These are phyloP conservation scores for Calonectria henricotiae DNA, from an alignment of 2,329 filamentous ascomycete genomes.

Conservation along the genomic window DNA sequence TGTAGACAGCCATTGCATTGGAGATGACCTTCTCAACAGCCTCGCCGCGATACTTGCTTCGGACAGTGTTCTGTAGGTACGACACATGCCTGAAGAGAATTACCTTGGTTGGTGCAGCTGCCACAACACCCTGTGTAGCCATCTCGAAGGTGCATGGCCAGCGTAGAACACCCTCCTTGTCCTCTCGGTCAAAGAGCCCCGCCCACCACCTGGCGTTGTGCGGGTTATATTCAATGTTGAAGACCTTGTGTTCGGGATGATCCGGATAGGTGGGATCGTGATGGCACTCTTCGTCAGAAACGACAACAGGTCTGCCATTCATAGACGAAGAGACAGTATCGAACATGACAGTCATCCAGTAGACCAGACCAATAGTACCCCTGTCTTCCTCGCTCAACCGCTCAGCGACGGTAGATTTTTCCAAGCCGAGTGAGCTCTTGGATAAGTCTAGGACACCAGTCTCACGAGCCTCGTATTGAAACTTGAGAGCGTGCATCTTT, in stretches of 20 bases:
- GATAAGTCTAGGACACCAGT: conserved; percentile 49
- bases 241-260: conserved; percentile 43
- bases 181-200: conserved; percentile 57
- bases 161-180: conserved; percentile 53
- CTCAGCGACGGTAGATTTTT: conserved; percentile 46
- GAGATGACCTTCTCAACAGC: conserved; percentile 67
- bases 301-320: conserved; percentile 59
- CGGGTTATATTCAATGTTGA: conserved; percentile 44
- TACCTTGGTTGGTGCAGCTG: conserved; percentile 73
- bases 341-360: conserved; percentile 75
- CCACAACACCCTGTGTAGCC: conserved; percentile 66
- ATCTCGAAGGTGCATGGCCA: conserved; percentile 73
- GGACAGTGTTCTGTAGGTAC: conserved; percentile 69
- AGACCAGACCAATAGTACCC: conserved; percentile 70
- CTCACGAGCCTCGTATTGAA: conserved; percentile 54
- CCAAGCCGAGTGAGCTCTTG: conserved; percentile 50
- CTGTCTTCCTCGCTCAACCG: conserved; percentile 54
- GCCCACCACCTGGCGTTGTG: conserved; percentile 55
- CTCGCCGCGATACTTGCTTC: conserved; percentile 57
- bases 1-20: conserved; percentile 66
- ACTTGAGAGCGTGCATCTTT: conserved; percentile 60
- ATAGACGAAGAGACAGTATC: conserved; percentile 73
- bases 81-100: conserved; percentile 72
- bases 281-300: conserved; percentile 61
- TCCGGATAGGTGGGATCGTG: conserved; percentile 54